These are phyloP conservation scores for Canariomyces notabilis DNA, from an alignment of 2,329 filamentous ascomycete genomes.

Conservation along the genomic window DNA sequence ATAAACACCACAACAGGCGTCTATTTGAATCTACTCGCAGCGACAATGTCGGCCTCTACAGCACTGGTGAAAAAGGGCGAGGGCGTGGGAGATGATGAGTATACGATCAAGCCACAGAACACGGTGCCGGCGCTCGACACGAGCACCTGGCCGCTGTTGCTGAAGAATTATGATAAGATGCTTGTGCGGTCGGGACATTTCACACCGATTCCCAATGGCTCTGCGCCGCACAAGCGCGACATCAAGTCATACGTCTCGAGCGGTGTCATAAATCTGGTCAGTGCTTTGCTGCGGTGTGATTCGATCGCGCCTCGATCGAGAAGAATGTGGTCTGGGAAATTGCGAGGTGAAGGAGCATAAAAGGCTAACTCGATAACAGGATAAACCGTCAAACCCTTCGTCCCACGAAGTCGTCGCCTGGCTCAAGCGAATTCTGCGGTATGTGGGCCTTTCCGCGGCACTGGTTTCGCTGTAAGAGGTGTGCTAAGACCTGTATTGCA, in stretches of 20 bases:
- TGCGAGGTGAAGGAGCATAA: neutral
- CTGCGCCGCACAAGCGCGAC: conserved; percentile 85
- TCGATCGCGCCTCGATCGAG: no score
- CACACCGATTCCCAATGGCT: conserved; percentile 91
- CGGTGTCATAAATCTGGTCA: conserved; percentile 85
- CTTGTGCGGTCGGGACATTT: conserved; percentile 93
- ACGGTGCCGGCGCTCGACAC: conserved; percentile 74
- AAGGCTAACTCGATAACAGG: conserved; percentile 29
- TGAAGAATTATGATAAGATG: conserved; percentile 94
- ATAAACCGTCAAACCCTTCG: conserved; percentile 95
- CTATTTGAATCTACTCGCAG: neutral
- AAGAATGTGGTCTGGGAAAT: no score
- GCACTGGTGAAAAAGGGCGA: conserved; percentile 10
- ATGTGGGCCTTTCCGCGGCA: no score
- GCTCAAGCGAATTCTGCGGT: conserved; percentile 96
- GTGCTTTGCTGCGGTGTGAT: no score
- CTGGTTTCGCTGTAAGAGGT: no score
- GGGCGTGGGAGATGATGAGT: conserved; percentile 56
- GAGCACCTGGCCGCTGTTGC: conserved; percentile 84
- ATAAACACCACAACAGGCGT: neutral
- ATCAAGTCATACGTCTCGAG: conserved; percentile 96
- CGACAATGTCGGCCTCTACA: conserved; percentile 15
- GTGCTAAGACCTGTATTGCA: conserved; percentile 31
- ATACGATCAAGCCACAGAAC: conserved; percentile 88
- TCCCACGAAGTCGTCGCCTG: conserved; percentile 98